phyloP scores from a whole-genome alignment of 305 asterid species.

The Fraxinus platypoda region DNA sequence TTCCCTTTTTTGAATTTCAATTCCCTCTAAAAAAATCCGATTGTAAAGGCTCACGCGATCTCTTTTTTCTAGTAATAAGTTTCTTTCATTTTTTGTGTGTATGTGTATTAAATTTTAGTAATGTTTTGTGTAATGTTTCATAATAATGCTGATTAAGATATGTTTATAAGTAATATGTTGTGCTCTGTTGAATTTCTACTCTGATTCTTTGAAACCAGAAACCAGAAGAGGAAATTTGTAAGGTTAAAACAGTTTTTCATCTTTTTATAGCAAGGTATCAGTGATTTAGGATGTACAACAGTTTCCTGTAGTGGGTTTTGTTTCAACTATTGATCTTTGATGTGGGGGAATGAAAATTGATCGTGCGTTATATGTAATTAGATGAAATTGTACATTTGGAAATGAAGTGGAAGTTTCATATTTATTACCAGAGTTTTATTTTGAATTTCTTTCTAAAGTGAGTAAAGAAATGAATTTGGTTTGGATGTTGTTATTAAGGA shows the following conservation, averaged over 20 bases:
- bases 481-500: background rate
- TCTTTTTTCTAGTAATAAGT: background rate
- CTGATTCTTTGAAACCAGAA: background rate
- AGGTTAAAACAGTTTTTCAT: background rate
- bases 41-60: background rate
- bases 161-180: background rate
- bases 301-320: background rate
- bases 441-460: background rate
- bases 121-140: background rate
- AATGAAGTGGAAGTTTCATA: background rate
- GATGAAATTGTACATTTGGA: background rate
- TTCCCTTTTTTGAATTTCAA: background rate
- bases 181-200: background rate
- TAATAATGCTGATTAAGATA: background rate
- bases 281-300: background rate
- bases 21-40: background rate
- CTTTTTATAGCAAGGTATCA: background rate
- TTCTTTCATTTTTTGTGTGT: background rate
- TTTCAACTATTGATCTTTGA: background rate
- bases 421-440: background rate
- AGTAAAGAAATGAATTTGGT: background rate
- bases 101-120: background rate
- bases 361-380: background rate
- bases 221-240: background rate
- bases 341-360: background rate